Percentiles rank a stretch among this genome's conserved stretches.
Evolutionary conservation across 441 rosid species (phyloP).

Genomic region (Francoa sonchifolia): DNA sequence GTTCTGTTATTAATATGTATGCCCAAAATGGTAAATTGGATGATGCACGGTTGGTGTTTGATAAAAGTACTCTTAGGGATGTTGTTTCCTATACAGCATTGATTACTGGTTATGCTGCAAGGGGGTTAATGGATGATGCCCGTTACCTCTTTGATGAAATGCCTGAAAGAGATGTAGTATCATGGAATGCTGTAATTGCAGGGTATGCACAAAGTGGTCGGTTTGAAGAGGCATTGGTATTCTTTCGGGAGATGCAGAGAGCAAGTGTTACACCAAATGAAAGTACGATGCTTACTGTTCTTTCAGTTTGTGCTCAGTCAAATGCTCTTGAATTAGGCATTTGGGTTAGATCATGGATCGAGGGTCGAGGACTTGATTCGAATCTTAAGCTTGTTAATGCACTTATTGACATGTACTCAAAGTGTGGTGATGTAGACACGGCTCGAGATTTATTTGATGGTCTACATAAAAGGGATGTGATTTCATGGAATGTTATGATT

Average conservation of each 20-base stretch:
- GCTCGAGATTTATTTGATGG: slow-evolving; percentile 36
- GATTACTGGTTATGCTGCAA: slow-evolving; percentile 34
- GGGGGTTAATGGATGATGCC: slow-evolving; percentile 27
- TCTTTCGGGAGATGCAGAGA: slow-evolving; percentile 28
- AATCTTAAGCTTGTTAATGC: slow-evolving; percentile 36
- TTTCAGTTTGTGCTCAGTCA: slow-evolving; percentile 39
- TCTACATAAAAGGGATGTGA: slow-evolving; percentile 33
- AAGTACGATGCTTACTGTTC: slow-evolving; percentile 35
- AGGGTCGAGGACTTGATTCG: slow-evolving; percentile 22
- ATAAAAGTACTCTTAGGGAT: slow-evolving; percentile 30
- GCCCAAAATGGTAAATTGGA: slow-evolving; percentile 29
- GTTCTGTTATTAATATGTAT: slow-evolving; percentile 54
- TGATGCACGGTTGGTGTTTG: slow-evolving; percentile 36
- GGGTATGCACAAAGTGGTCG: slow-evolving; percentile 31
- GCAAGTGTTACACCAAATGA: slow-evolving; percentile 23
- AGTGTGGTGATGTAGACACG: slow-evolving; percentile 39
- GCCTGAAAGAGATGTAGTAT: slow-evolving; percentile 40
- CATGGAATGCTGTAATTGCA: slow-evolving; percentile 68
- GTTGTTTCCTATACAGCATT: slow-evolving; percentile 38
- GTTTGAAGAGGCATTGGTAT: slow-evolving; percentile 25
- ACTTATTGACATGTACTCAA: slow-evolving; percentile 55
- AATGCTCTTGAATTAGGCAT: slow-evolving; percentile 26
- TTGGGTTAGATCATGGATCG: slow-evolving; percentile 22
- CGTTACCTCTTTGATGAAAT: slow-evolving; percentile 47
- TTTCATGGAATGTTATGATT: slow-evolving; percentile 71